Evolutionary conservation across 139 green algal genomes (phyloP).

Genomic region (Chlamydomonas eustigma): DNA sequence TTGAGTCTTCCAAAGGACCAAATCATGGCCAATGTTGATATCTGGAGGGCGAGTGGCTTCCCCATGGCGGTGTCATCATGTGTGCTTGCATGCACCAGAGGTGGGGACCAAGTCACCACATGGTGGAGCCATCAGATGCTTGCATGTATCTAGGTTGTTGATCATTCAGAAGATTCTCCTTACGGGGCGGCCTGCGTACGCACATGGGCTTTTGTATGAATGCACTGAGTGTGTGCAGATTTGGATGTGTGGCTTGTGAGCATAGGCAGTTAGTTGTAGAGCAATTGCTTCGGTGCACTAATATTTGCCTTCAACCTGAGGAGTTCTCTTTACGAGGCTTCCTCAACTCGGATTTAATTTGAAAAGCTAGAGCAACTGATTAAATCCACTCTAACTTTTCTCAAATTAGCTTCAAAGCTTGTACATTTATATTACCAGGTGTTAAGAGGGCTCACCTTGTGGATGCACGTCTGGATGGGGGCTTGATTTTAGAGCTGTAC

Average conservation of each 20-base stretch:
- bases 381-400: background rate
- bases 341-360: background rate
- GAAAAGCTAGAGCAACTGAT: background rate
- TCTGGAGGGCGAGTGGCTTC: slow-evolving; percentile 45
- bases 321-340: no score
- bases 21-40: slow-evolving; percentile 48
- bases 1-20: background rate
- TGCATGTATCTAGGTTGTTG: background rate
- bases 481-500: slow-evolving; percentile 92
- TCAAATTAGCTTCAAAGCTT: no score
- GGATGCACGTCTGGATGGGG: slow-evolving; percentile 69
- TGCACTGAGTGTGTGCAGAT: no score
- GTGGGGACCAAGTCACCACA: background rate
- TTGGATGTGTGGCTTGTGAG: no score
- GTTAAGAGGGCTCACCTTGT: slow-evolving; percentile 78
- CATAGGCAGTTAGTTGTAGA: no score
- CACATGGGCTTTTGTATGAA: no score
- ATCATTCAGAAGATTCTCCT: background rate
- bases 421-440: no score
- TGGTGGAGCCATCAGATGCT: background rate
- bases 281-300: no score
- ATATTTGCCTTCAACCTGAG: no score
- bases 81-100: slow-evolving; percentile 51
- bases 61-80: slow-evolving; percentile 40
- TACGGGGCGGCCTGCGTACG: no score